These are phyloP conservation scores for Neurospora sp. DNA, from an alignment of 495 filamentous ascomycete genomes.

Conservation along the genomic window DNA sequence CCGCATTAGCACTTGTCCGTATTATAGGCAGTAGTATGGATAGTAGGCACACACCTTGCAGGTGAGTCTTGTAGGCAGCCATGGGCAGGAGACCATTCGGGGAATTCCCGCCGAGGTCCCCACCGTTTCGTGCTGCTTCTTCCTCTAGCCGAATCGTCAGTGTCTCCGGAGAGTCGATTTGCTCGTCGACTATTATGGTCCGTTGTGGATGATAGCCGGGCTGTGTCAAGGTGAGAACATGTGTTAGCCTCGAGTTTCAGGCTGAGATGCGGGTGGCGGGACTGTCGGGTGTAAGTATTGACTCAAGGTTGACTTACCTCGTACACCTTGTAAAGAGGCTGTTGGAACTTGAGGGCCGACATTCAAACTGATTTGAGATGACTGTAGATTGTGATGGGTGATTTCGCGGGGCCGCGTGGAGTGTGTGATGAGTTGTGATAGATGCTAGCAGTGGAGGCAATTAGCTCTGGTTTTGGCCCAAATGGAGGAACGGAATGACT, in stretches of 20 bases:
- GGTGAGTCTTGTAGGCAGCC: slow-evolving; percentile 35
- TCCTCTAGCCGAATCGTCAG: slow-evolving; percentile 38
- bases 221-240: slow-evolving; percentile 13
- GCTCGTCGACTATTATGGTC: slow-evolving; percentile 40
- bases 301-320: slow-evolving; percentile 29
- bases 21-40: not conserved
- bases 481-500: not conserved
- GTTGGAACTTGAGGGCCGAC: slow-evolving; percentile 39
- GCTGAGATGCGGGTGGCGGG: not conserved
- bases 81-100: slow-evolving; percentile 42
- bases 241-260: slow-evolving; percentile 1
- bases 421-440: not conserved
- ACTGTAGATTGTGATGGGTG: not conserved
- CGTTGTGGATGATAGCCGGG: slow-evolving; percentile 37
- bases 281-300: not conserved
- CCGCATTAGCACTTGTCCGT: not conserved
- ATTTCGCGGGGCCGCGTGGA: not conserved
- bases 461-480: not conserved
- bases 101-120: slow-evolving; percentile 37
- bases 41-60: slow-evolving; percentile 34
- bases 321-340: slow-evolving; percentile 40
- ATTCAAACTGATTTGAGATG: slow-evolving; percentile 33
- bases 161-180: slow-evolving; percentile 39
- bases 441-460: not conserved
- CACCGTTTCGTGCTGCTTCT: slow-evolving; percentile 37